Evolutionary conservation across 306 rosid genomes (phyloP), one percentile per base, ranked within the genome.

Genomic region (Clitoria ternatea): DNA sequence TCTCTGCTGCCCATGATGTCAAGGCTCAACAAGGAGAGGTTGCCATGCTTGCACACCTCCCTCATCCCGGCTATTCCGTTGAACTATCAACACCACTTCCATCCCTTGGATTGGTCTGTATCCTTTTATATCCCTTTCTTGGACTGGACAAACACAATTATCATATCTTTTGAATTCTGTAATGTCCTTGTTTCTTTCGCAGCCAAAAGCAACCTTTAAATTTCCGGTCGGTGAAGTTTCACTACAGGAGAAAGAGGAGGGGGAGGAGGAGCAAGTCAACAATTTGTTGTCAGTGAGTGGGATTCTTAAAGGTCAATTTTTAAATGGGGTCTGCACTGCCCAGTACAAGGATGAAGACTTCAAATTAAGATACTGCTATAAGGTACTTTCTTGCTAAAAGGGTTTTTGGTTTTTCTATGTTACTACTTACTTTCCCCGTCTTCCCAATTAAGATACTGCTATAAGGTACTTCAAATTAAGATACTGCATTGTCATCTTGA

Each of bases 131-230:
- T 81, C 45, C 52, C 26, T 27, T 0, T 7, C 24, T 33, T 23
- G 26, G 4, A 18, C 15, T 33, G 1, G 0, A 10, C 13, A 40
- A 10, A 40, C 45, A 40, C 15, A 12, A 40, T 37, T 22, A 20
- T 19, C 13, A 33, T 39, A 1, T 29, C 32, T 2, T 49, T 42
- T 69, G 37, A 43, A 35, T 39, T 55, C 49, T 20, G n/a, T n/a
- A n/a, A 22, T 76, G 67, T 80, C n/a, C n/a, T n/a, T n/a, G n/a
- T n/a, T n/a, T n/a, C n/a, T n/a, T n/a, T n/a, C n/a, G 84, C 89
- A 94, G 98, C 97, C 98, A 26, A 94, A 65, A 83, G 86, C 98
- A 60, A 90, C 98, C 57, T 76, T 94, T 54, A 89, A 67, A 79
- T 94, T 84, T 78, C 98, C 98, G 20, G 55, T 82, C 22, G 98